Evolutionary conservation across 208 protist genomes (phyloP).

Genomic region (Leishmania arabica): DNA sequence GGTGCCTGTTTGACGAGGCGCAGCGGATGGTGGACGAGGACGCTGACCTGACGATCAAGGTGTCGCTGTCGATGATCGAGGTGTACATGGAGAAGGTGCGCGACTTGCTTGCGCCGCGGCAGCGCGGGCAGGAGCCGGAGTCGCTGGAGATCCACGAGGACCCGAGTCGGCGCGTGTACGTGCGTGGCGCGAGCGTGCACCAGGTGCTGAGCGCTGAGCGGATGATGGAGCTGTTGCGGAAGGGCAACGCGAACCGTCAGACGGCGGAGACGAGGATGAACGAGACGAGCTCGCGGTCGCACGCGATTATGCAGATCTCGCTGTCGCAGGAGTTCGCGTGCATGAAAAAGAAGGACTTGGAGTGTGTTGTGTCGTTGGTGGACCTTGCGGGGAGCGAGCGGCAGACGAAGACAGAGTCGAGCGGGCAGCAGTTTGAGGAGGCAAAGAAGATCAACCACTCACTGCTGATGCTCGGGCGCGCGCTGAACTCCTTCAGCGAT

Average conservation of each 20-base stretch:
- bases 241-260: slow-evolving; percentile 69
- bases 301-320: slow-evolving; percentile 87
- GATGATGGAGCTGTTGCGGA: slow-evolving; percentile 67
- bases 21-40: slow-evolving; percentile 56
- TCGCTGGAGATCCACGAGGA: slow-evolving; percentile 76
- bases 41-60: slow-evolving; percentile 44
- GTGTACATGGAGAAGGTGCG: slow-evolving; percentile 83
- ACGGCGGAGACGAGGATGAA: slow-evolving; percentile 89
- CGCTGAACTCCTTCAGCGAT: slow-evolving; percentile 85
- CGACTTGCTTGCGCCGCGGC: slow-evolving; percentile 67
- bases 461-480: slow-evolving; percentile 85
- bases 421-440: slow-evolving; percentile 82
- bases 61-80: slow-evolving; percentile 84
- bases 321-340: slow-evolving; percentile 63
- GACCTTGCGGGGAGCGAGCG: slow-evolving; percentile 86
- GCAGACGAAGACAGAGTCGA: slow-evolving; percentile 83
- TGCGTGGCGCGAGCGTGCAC: slow-evolving; percentile 68
- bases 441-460: slow-evolving; percentile 91
- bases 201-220: slow-evolving; percentile 67
- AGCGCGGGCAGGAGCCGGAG: slow-evolving; percentile 74
- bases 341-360: slow-evolving; percentile 49
- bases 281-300: slow-evolving; percentile 86
- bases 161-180: slow-evolving; percentile 56
- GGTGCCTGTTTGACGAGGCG: slow-evolving; percentile 47
- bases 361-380: slow-evolving; percentile 75